phyloP scores from a whole-genome alignment of 1,284 basidiomycete genomes.

The Spongispora temasekensis region DNA sequence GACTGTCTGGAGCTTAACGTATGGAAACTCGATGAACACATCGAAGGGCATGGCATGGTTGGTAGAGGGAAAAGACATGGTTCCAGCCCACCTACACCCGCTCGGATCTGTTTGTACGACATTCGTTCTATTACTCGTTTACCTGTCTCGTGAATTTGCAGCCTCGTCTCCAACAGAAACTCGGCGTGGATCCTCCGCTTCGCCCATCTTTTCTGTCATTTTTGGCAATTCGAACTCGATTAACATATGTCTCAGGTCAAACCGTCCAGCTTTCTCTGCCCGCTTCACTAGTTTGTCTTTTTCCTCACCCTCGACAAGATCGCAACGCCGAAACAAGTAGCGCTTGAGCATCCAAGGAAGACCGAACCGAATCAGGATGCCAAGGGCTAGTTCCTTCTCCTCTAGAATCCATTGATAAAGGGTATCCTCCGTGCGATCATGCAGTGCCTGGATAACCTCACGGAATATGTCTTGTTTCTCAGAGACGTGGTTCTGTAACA shows the following conservation, averaged over 20 bases:
- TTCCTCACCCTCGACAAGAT: conserved; percentile 18
- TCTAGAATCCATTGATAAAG: conserved; percentile 30
- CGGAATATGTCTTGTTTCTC: conserved; percentile 25
- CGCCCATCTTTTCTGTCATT: conserved; percentile 10
- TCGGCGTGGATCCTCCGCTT: conserved; percentile 1
- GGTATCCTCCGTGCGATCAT: conserved; percentile 24
- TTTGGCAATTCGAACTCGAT: conserved; percentile 20
- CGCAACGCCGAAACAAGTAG: conserved; percentile 26
- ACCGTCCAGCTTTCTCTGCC: conserved; percentile 25
- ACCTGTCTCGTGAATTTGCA: conserved; percentile 2
- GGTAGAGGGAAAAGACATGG: conserved; percentile 13
- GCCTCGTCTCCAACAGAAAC: neutral
- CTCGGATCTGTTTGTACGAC: neutral
- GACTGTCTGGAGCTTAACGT: conserved; percentile 35
- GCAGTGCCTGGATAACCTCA: conserved; percentile 26
- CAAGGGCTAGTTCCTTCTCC: conserved; percentile 29
- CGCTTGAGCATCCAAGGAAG: conserved; percentile 33
- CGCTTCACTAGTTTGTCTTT: conserved; percentile 20
- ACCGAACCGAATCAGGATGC: conserved; percentile 25
- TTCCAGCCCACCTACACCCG: neutral
- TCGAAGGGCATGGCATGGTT: neutral
- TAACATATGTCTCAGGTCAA: conserved; percentile 26
- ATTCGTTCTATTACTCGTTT: conserved; percentile 5
- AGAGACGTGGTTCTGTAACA: conserved; percentile 21
- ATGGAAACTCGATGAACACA: conserved; percentile 3